Evolutionary conservation across 1,284 basidiomycete species (phyloP).

Genomic region (Sporisorium scitamineum): DNA sequence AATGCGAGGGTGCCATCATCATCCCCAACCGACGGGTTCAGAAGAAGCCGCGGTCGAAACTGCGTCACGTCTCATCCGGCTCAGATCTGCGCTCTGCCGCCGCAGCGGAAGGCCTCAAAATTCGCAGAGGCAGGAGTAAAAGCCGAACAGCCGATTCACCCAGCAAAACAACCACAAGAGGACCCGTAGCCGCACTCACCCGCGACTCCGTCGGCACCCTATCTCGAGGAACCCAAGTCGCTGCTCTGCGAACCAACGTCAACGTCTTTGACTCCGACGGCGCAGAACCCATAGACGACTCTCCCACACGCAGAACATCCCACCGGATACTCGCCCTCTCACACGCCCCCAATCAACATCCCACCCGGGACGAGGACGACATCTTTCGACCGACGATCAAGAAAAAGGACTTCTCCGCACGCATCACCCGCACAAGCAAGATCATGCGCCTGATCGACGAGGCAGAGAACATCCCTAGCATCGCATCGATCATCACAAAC

Average conservation of each 20-base stretch:
- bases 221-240: slow-evolving; percentile 10
- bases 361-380: slow-evolving; percentile 4
- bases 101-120: slow-evolving; percentile 17
- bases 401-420: slow-evolving; percentile 28
- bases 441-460: slow-evolving; percentile 51
- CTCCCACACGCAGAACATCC: slow-evolving; percentile 14
- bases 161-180: background rate
- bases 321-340: background rate
- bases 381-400: slow-evolving; percentile 29
- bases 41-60: slow-evolving; percentile 31
- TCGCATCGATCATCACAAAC: slow-evolving; percentile 16
- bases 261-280: slow-evolving; percentile 16
- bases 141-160: slow-evolving; percentile 3
- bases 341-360: background rate
- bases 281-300: slow-evolving; percentile 12
- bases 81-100: slow-evolving; percentile 18
- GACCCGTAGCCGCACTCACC: slow-evolving; percentile 14
- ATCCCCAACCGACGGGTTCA: slow-evolving; percentile 33
- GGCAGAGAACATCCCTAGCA: slow-evolving; percentile 28
- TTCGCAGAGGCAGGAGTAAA: slow-evolving; percentile 18
- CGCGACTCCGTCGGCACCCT: slow-evolving; percentile 21
- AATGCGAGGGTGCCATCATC: slow-evolving; percentile 15
- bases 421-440: slow-evolving; percentile 42
- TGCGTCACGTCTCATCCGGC: slow-evolving; percentile 22
- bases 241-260: slow-evolving; percentile 12